Evolutionary conservation across 1,284 basidiomycete genomes (phyloP), one percentile per base, ranked within the genome.

Genomic region (Takashimella koratensis): DNA sequence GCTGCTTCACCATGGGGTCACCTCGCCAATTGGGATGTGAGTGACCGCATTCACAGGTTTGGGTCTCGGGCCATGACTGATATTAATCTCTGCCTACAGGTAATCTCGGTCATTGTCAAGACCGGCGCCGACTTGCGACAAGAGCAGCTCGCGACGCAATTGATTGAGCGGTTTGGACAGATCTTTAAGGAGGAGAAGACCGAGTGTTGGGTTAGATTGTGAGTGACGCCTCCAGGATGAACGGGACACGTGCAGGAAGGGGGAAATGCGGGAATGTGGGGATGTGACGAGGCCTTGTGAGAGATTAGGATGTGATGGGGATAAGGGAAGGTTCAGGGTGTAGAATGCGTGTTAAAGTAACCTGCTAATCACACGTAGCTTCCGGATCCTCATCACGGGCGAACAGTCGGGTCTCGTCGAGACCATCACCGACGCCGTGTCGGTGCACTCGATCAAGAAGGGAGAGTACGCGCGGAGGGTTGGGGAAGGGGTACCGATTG

Each of bases 361-460:
- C n/a, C n/a, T n/a, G n/a, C n/a, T n/a, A n/a, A n/a, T n/a, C n/a
- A n/a, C n/a, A n/a, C 5, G 2, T 58, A 80, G 79, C 71, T 84
- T 83, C 74, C 85, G 90, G 4, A 98, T 99, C 56, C 78, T 98
- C 48, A 96, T 98, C 59, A 97, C 94, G 2, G 92, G 92, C 21
- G 90, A 90, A 57, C 85, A 84, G 8, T 96, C 93, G 19, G 96
- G 95, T 10, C 76, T 99, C 50, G 90, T 95, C 5, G 91, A 95
- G 76, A 95, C 92, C 0, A 93, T 95, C 58, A 95, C 90, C 5
- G 96, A 99, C 66, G 90, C 95, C 1, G 90, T 98, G 2, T 97
- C 93, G 12, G 91, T 99, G 64, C 96, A 99, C 74, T 98, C 95
- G 8, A 96, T 99, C 76, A 98, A 98, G 80, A 99, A 98, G 77